Percentiles rank a stretch among this genome's conserved stretches.
These are phyloP conservation scores for Bothriochloa decipiens DNA, from an alignment of 176 grass and related monocot genomes.

Conservation along the genomic window DNA sequence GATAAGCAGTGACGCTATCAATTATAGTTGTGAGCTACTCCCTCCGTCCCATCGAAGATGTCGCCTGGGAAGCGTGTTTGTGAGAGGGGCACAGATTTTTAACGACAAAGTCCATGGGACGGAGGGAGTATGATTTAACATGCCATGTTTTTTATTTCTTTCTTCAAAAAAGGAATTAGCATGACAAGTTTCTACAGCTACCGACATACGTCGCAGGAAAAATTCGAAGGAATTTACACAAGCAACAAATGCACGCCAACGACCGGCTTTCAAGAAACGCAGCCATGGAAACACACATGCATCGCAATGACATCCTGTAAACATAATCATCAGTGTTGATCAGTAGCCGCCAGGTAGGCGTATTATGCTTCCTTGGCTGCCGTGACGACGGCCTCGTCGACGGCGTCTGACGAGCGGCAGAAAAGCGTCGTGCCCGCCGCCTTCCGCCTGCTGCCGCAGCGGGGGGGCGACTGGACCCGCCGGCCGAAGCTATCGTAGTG, in stretches of 20 bases:
- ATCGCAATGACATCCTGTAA: neutral
- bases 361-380: neutral
- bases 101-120: too few relatives aligned
- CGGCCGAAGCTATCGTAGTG: constrained; percentile 62
- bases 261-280: neutral
- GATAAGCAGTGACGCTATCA: neutral
- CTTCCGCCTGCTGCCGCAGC: neutral
- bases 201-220: neutral
- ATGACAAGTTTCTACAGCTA: neutral
- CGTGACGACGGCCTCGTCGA: constrained; percentile 11
- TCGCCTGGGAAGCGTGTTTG: too few relatives aligned
- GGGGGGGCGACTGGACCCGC: constrained; percentile 38
- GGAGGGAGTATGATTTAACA: too few relatives aligned
- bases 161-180: neutral
- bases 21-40: too few relatives aligned
- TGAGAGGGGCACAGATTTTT: too few relatives aligned
- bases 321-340: neutral
- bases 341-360: neutral
- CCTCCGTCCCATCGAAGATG: too few relatives aligned
- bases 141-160: neutral
- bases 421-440: neutral
- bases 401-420: constrained; percentile 46
- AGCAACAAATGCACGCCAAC: neutral
- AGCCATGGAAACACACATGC: neutral
- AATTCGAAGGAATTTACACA: neutral